A percentile compares a stretch with the other conserved stretches of the same genome.
These are phyloP conservation scores for Cryptococcus sp. DNA, from an alignment of 1,284 basidiomycete genomes.

Conservation along the genomic window DNA sequence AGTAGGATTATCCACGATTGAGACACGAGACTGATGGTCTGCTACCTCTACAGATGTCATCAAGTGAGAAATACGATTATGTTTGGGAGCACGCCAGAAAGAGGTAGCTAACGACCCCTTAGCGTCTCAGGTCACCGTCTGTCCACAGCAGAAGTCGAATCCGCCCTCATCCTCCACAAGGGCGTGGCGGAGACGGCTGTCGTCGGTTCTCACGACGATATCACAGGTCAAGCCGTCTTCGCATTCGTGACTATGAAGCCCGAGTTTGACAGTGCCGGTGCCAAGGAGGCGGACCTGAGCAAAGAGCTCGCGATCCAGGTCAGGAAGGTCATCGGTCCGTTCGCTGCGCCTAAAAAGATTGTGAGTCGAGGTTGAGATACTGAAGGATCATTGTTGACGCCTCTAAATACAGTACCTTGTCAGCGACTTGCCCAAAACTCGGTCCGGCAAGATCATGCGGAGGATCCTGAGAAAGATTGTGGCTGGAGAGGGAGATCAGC, in stretches of 20 bases:
- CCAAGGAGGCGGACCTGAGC: conserved; percentile 68
- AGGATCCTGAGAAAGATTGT: conserved; percentile 94
- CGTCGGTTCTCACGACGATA: conserved; percentile 82
- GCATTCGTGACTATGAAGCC: conserved; percentile 70
- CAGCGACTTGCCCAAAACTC: conserved; percentile 88
- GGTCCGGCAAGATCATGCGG: conserved; percentile 95
- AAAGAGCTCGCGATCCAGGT: conserved; percentile 95
- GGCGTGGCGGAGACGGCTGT: conserved; percentile 97
- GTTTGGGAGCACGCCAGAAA: background rate
- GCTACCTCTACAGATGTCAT: conserved; percentile 42
- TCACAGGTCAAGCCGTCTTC: conserved; percentile 74
- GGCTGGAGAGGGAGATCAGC: conserved; percentile 86
- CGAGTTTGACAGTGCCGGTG: conserved; percentile 74
- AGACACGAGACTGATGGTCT: background rate
- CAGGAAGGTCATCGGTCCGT: conserved; percentile 92
- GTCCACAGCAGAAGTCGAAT: conserved; percentile 97
- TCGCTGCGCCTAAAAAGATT: conserved; percentile 92
- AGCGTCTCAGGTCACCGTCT: conserved; percentile 96
- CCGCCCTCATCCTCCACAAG: conserved; percentile 87
- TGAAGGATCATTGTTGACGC: background rate
- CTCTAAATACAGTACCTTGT: conserved; percentile 62
- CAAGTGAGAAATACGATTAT: conserved; percentile 35
- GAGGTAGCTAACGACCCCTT: conserved; percentile 19
- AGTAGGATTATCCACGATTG: conserved; percentile 37
- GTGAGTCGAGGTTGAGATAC: conserved; percentile 23